These are phyloP conservation scores for Mucor plumbeus DNA, from an alignment of 371 early-diverging fungal species.

Conservation along the genomic window DNA sequence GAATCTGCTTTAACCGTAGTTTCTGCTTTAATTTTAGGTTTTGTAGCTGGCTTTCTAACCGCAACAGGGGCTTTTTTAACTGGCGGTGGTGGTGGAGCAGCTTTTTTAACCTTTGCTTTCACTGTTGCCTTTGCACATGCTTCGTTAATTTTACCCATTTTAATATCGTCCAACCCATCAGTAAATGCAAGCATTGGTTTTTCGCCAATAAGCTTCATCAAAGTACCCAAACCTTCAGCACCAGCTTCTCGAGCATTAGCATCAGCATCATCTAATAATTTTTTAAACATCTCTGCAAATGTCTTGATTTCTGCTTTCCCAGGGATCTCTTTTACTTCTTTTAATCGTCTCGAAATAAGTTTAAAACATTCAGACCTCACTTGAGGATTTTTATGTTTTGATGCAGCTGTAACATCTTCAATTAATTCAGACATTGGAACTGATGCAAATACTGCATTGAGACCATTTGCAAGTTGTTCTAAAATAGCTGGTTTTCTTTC, in stretches of 20 bases:
- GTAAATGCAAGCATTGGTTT: constrained; percentile 71
- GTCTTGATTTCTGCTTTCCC: constrained; percentile 81
- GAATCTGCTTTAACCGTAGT: constrained; percentile 31
- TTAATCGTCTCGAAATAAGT: constrained; percentile 75
- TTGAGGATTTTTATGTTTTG: constrained; percentile 93
- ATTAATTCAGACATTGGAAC: constrained; percentile 65
- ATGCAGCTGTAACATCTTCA: constrained; percentile 73
- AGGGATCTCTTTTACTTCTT: constrained; percentile 68
- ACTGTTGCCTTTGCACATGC: constrained; percentile 84
- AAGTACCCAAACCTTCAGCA: constrained; percentile 87
- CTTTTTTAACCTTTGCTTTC: constrained; percentile 60
- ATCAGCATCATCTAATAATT: constrained; percentile 87
- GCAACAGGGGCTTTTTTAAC: constrained; percentile 25
- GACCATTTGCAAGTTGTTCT: constrained; percentile 77
- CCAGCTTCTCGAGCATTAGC: constrained; percentile 86
- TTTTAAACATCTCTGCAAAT: constrained; percentile 74
- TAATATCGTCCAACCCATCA: constrained; percentile 88
- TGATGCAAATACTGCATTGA: constrained; percentile 85
- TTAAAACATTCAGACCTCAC: constrained; percentile 78
- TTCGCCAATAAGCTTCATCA: constrained; percentile 88
- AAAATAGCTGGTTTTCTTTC: constrained; percentile 91
- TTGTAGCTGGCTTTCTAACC: constrained; percentile 13
- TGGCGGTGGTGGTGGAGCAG: constrained; percentile 51
- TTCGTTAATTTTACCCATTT: constrained; percentile 86
- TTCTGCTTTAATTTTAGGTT: constrained; percentile 13